These are phyloP conservation scores for Rossbeevera mucosa DNA, from an alignment of 768 basidiomycete genomes.

Conservation along the genomic window DNA sequence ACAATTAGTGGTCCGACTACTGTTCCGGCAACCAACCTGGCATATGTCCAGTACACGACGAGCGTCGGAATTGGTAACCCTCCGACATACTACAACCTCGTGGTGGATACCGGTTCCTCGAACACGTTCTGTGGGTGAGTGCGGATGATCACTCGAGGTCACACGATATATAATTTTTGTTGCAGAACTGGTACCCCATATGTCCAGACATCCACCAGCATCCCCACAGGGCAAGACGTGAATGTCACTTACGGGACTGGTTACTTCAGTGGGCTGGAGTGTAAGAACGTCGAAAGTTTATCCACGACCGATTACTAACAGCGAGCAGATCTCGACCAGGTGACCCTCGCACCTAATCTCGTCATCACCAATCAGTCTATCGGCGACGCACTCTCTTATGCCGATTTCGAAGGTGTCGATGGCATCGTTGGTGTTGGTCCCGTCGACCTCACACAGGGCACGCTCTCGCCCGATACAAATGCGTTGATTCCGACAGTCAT, in stretches of 20 bases:
- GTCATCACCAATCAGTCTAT: constrained; percentile 28
- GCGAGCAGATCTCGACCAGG: constrained; percentile 21
- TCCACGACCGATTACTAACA: neutral
- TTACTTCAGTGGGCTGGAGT: constrained; percentile 34
- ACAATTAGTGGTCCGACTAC: constrained; percentile 7
- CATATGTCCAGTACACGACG: constrained; percentile 16
- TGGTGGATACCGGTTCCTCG: constrained; percentile 32
- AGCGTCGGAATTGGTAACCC: constrained; percentile 27
- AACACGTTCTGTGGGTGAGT: constrained; percentile 27
- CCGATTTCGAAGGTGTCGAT: constrained; percentile 16
- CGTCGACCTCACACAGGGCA: constrained; percentile 1
- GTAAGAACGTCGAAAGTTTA: neutral
- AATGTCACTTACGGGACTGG: constrained; percentile 12
- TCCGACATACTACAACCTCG: constrained; percentile 24
- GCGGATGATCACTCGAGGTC: neutral
- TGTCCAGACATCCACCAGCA: constrained; percentile 21
- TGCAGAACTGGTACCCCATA: constrained; percentile 20
- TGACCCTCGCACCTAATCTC: constrained; percentile 22
- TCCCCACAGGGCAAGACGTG: constrained; percentile 21
- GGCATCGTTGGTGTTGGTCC: constrained; percentile 26
- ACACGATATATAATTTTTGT: neutral
- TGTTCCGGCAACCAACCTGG: constrained; percentile 13
- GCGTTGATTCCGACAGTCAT: constrained; percentile 17
- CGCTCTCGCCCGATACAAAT: neutral
- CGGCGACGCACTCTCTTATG: constrained; percentile 20